Percentiles rank a stretch among this genome's conserved stretches.
Evolutionary conservation across 257 asterid species (phyloP).

Genomic region (Solanum lycopersicoides): DNA sequence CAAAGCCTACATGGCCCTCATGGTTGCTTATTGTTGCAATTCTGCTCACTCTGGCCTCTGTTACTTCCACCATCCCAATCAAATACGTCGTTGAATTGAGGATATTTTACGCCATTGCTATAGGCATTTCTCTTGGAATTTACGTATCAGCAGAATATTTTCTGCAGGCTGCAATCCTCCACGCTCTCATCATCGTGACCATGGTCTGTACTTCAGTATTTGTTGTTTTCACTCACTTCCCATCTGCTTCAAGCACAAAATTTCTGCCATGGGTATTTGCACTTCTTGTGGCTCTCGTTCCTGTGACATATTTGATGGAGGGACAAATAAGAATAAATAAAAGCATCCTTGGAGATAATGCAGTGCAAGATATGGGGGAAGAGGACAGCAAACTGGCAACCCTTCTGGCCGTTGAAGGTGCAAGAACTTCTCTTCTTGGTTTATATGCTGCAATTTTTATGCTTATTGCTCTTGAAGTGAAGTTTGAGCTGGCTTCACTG

Average conservation of each 20-base stretch:
- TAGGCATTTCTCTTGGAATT: conserved; percentile 86
- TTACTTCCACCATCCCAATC: conserved; percentile 84
- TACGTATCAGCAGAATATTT: conserved; percentile 91
- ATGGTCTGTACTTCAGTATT: conserved; percentile 85
- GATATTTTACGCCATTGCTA: conserved; percentile 59
- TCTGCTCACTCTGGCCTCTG: conserved; percentile 86
- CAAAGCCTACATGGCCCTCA: conserved; percentile 93
- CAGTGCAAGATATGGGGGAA: conserved; percentile 39
- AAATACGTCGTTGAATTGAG: conserved; percentile 82
- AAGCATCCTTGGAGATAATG: conserved; percentile 41
- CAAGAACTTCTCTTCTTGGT: conserved; percentile 93
- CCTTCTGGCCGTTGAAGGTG: conserved; percentile 87
- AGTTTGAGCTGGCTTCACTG: conserved; percentile 89
- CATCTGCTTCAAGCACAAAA: conserved; percentile 93
- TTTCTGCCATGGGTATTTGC: conserved; percentile 96
- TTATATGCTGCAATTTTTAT: conserved; percentile 86
- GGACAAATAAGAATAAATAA: conserved; percentile 81
- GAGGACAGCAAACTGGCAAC: conserved; percentile 80
- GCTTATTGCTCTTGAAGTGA: conserved; percentile 95
- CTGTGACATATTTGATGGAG: conserved; percentile 89
- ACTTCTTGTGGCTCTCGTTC: conserved; percentile 91
- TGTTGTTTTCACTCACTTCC: conserved; percentile 91
- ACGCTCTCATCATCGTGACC: conserved; percentile 76
- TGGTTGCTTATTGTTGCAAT: conserved; percentile 89
- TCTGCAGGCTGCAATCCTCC: conserved; percentile 80